Base-by-base conservation (phyloP, 2,329 filamentous ascomycete species). In the Apiospora marii region DNA sequence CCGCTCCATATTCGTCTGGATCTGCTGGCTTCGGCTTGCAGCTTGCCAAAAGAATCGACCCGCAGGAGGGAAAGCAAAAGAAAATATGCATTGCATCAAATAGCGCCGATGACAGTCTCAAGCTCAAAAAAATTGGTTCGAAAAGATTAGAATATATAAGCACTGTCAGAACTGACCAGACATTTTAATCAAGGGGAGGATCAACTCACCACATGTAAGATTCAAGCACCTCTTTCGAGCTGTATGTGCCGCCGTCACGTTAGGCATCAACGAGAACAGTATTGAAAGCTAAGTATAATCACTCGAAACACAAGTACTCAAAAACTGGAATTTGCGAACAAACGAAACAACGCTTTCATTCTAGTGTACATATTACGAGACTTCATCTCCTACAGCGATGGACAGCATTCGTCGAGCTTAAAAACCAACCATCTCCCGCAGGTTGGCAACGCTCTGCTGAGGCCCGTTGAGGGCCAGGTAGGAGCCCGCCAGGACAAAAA, bases 401-500 rank as follows among this genome's bases (percentile, higher is more conserved):
- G 37, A 30, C 49, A 24, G 22, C 19, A 49, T 43, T 24, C 43
- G 34, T 19, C 22, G 12, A n/a, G 37, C 37, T 44, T 34, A 69
- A 22, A 49, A 69, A 2, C 67, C 44, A 24, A 69, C 14, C 44
- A 24, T n/a, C 37, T 69, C 44, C n/a, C 34, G 43, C 48, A 70
- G 48, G 48, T n/a, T 70, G 48, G 49, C 24, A n/a, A 48, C 22
- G 46, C 24, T 70, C 51, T 68, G 46, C 19, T 69, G 69, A 34
- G 68, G 49, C 41, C 70, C 49, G n/a, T 71, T 79, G 75, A 81
- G 77, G 73, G 83, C 75, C 53, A 80, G 74, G 72, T 79, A 82
- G 34, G 76, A 77, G 44, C 81, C 80, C 72, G 83, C 78, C 73
- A 87, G 73, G 30, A 86, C 82, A 72, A 87, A 68, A 30, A 86